Percentiles rank a stretch among this genome's conserved stretches.
phyloP scores from a whole-genome alignment of 345 rosid species.

The Eutrema heterophyllum region DNA sequence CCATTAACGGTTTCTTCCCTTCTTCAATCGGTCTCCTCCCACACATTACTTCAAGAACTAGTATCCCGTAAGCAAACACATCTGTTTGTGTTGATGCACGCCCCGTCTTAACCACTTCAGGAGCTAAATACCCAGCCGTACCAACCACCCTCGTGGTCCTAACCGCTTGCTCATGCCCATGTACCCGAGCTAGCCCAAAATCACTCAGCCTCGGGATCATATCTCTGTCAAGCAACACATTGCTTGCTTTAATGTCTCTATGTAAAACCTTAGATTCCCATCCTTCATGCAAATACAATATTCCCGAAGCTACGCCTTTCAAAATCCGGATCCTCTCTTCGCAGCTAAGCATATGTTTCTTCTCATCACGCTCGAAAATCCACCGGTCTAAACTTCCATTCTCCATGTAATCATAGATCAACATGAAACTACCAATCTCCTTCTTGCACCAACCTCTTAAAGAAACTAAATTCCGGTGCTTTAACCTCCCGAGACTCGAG shows the following conservation, averaged over 20 bases:
- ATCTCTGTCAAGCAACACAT: constrained; percentile 67
- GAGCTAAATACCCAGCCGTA: constrained; percentile 75
- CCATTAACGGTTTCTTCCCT: constrained; percentile 41
- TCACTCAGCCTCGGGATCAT: constrained; percentile 71
- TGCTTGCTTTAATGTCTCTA: constrained; percentile 80
- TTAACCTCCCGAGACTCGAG: constrained; percentile 67
- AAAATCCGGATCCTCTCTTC: constrained; percentile 51
- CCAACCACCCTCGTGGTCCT: constrained; percentile 69
- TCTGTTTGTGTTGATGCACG: constrained; percentile 48
- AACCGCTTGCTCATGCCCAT: constrained; percentile 48
- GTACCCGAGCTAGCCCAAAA: constrained; percentile 75
- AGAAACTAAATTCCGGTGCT: constrained; percentile 60
- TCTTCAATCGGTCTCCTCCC: constrained; percentile 50
- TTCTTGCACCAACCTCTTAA: constrained; percentile 84
- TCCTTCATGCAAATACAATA: constrained; percentile 67
- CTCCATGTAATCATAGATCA: constrained; percentile 77
- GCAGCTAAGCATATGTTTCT: constrained; percentile 33
- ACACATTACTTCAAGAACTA: constrained; percentile 45
- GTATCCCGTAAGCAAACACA: constrained; percentile 42
- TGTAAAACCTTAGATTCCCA: constrained; percentile 75
- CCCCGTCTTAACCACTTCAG: constrained; percentile 50
- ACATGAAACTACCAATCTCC: constrained; percentile 62
- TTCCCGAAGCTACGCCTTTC: constrained; percentile 60
- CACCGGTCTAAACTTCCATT: constrained; percentile 67
- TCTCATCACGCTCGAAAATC: constrained; percentile 43